These are phyloP conservation scores for Malassezia vespertilionis DNA, from an alignment of 1,284 basidiomycete genomes.

Conservation along the genomic window DNA sequence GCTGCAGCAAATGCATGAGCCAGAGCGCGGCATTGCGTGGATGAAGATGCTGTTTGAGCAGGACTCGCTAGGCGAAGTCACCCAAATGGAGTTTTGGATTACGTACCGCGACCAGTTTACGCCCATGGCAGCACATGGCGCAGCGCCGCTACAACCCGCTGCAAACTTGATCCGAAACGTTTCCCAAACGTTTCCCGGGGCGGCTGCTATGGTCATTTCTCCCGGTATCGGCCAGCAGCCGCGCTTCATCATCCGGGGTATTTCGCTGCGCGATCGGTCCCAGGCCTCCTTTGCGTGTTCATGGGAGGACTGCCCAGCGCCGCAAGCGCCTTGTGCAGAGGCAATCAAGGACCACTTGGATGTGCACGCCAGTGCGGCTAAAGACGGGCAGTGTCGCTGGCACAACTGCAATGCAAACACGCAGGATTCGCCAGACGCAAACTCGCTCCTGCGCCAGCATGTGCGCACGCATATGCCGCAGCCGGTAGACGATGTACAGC, in stretches of 20 bases:
- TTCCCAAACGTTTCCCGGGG: constrained; percentile 63
- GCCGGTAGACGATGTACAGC: not conserved
- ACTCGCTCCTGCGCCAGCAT: constrained; percentile 9
- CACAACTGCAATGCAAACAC: constrained; percentile 22
- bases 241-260: constrained; percentile 68
- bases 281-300: constrained; percentile 22
- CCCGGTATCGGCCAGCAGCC: constrained; percentile 53
- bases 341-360: constrained; percentile 26
- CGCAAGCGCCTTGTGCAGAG: constrained; percentile 19
- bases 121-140: constrained; percentile 50
- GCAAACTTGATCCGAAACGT: constrained; percentile 80
- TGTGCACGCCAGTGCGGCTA: constrained; percentile 21
- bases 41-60: constrained; percentile 67
- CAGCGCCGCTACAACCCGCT: constrained; percentile 59
- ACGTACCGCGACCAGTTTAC: constrained; percentile 60
- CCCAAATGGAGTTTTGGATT: constrained; percentile 81
- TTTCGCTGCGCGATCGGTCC: constrained; percentile 48
- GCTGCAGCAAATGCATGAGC: constrained; percentile 26
- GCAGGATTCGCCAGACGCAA: constrained; percentile 1
- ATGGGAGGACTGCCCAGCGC: constrained; percentile 30
- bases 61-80: constrained; percentile 62
- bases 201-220: constrained; percentile 68
- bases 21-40: constrained; percentile 34
- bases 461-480: constrained; percentile 10
- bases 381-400: constrained; percentile 33